These are phyloP conservation scores for Quillaja saponaria DNA, from an alignment of 306 rosid genomes.

Conservation along the genomic window DNA sequence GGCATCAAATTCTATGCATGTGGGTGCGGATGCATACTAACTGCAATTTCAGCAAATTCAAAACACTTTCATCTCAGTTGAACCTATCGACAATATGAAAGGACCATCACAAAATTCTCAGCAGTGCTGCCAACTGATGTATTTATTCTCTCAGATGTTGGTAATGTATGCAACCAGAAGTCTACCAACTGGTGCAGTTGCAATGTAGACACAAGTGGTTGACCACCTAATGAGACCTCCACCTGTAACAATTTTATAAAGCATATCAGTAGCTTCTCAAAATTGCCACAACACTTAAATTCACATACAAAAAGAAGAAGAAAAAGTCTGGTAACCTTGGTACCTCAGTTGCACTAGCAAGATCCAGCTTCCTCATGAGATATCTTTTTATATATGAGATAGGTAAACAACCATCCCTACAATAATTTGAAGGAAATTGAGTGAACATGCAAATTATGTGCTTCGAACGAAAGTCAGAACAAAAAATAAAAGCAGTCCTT, in stretches of 20 bases:
- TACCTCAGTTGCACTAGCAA: constrained; percentile 65
- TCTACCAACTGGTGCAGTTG: constrained; percentile 45
- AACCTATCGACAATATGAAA: constrained; percentile 48
- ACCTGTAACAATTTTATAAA: constrained; percentile 40
- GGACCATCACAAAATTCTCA: constrained; percentile 63
- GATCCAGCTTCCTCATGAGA: constrained; percentile 51
- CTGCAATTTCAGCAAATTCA: no score
- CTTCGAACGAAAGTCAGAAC: not conserved
- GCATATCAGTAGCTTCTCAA: constrained; percentile 10
- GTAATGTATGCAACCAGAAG: constrained; percentile 48
- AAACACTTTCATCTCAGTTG: not conserved
- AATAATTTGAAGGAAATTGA: constrained; percentile 20
- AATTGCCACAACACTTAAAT: not conserved
- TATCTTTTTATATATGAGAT: constrained; percentile 51
- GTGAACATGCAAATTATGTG: not conserved
- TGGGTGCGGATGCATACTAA: no score
- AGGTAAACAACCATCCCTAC: constrained; percentile 51
- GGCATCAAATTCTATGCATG: no score
- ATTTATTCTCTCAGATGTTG: constrained; percentile 30
- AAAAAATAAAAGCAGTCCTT: not conserved
- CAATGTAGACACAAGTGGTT: constrained; percentile 45
- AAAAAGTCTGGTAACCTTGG: constrained; percentile 9
- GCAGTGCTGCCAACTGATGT: constrained; percentile 55
- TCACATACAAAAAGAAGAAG: not conserved
- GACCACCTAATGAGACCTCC: constrained; percentile 48